A percentile compares a stretch with the other conserved stretches of the same genome.
These are phyloP conservation scores for Apiospora malaysiana DNA, from an alignment of 2,329 filamentous ascomycete species.

Conservation along the genomic window DNA sequence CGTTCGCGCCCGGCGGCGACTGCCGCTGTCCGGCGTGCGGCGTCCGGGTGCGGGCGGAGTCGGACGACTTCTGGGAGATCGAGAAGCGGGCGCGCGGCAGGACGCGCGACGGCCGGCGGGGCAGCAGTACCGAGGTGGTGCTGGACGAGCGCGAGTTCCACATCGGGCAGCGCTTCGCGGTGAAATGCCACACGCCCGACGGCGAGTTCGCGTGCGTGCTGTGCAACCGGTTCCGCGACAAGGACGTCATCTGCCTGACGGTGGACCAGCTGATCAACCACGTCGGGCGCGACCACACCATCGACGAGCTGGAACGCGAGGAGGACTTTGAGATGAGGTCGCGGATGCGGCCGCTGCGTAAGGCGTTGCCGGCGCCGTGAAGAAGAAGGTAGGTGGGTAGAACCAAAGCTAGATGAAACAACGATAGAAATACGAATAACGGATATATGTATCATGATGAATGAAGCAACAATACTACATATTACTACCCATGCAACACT, in stretches of 20 bases:
- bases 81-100: constrained; percentile 30
- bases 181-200: constrained; percentile 44
- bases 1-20: constrained; percentile 30
- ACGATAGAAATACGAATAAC: neutral
- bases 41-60: constrained; percentile 33
- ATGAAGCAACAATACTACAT: neutral
- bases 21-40: constrained; percentile 38
- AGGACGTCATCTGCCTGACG: constrained; percentile 37
- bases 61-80: constrained; percentile 37
- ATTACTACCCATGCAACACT: neutral
- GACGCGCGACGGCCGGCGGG: constrained; percentile 18
- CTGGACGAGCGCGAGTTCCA: constrained; percentile 39
- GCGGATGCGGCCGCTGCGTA: constrained; percentile 6
- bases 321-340: constrained; percentile 26
- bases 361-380: constrained; percentile 22
- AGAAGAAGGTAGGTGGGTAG: neutral
- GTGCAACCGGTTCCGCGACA: constrained; percentile 36
- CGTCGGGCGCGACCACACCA: constrained; percentile 30
- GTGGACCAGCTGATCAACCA: constrained; percentile 41
- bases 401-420: too few relatives aligned
- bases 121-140: constrained; percentile 27
- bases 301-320: constrained; percentile 28
- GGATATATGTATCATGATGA: neutral
- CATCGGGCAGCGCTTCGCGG: constrained; percentile 42
- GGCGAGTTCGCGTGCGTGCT: constrained; percentile 42